Evolutionary conservation across 2,329 filamentous ascomycete genomes (phyloP).

Genomic region (Penicillium capsulatum): DNA sequence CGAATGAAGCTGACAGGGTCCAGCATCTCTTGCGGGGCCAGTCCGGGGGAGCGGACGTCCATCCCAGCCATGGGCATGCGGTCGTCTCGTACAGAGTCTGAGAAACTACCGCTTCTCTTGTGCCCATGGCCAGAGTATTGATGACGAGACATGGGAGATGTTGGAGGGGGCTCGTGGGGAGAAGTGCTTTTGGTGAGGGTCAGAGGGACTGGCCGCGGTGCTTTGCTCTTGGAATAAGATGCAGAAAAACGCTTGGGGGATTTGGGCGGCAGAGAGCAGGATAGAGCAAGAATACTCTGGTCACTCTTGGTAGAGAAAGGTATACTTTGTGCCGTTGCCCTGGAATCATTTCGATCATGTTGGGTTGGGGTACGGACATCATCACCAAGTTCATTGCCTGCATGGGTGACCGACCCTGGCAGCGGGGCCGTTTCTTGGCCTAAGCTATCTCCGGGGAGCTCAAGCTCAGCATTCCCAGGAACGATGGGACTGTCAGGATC

Average conservation of each 20-base stretch:
- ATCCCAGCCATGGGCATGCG: constrained; percentile 50
- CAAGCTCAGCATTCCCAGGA: constrained; percentile 68
- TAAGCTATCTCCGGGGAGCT: constrained; percentile 40
- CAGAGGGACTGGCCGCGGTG: constrained; percentile 43
- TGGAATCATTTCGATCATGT: constrained; percentile 37
- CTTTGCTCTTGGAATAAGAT: constrained; percentile 31
- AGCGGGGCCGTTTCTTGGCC: constrained; percentile 9
- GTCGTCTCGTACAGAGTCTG: constrained; percentile 74
- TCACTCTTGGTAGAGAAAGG: constrained; percentile 41
- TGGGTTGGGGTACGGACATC: constrained; percentile 16
- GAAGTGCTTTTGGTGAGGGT: constrained; percentile 30
- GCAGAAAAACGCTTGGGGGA: constrained; percentile 38
- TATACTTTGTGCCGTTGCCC: constrained; percentile 33
- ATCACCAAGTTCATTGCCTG: constrained; percentile 15
- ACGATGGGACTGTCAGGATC: constrained; percentile 63
- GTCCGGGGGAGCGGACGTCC: constrained; percentile 40
- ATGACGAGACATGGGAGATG: constrained; percentile 40
- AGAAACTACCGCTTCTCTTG: constrained; percentile 82
- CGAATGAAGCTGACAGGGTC: constrained; percentile 81
- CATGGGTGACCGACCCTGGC: constrained; percentile 2
- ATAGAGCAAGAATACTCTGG: constrained; percentile 55
- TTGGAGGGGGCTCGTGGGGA: constrained; percentile 26
- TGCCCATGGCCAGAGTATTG: constrained; percentile 56
- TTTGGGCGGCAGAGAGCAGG: constrained; percentile 56
- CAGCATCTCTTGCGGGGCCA: constrained; percentile 58